Evolutionary conservation across 2,329 filamentous ascomycete genomes (phyloP).

Genomic region (Xenoacremonium recifei): DNA sequence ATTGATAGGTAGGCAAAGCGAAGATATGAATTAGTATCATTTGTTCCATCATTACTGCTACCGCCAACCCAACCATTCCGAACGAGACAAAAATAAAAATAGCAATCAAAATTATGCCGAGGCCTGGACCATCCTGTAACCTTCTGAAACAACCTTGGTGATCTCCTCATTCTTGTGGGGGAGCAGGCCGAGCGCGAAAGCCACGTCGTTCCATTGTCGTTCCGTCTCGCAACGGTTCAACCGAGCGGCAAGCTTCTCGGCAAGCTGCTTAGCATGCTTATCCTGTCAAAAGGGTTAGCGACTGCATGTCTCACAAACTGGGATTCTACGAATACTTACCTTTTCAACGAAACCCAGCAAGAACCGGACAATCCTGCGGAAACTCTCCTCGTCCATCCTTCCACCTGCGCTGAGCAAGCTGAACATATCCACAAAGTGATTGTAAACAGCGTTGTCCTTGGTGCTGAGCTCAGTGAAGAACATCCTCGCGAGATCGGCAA

Average conservation of each 20-base stretch:
- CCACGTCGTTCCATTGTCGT: conserved; percentile 95
- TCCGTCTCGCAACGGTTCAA: conserved; percentile 85
- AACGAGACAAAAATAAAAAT: too few species aligned
- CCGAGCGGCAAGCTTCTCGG: conserved; percentile 87
- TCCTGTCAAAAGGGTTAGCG: conserved; percentile 56
- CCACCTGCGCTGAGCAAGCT: conserved; percentile 82
- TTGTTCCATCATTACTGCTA: too few species aligned
- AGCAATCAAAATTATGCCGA: conserved; percentile 52
- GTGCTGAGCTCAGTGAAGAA: conserved; percentile 98
- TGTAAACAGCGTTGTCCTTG: conserved; percentile 98
- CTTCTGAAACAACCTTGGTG: conserved; percentile 69
- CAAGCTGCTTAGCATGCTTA: conserved; percentile 92
- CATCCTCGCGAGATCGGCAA: conserved; percentile 92
- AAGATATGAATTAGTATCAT: too few species aligned
- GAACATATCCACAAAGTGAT: conserved; percentile 99
- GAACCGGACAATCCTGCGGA: conserved; percentile 87
- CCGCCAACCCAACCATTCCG: too few species aligned
- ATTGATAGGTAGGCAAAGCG: too few species aligned
- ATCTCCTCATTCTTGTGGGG: conserved; percentile 95
- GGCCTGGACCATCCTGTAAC: conserved; percentile 70
- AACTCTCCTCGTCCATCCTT: conserved; percentile 77
- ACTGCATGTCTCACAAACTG: conserved; percentile 9
- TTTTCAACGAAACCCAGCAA: conserved; percentile 96
- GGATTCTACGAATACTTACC: conserved; percentile 49
- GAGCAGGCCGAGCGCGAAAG: conserved; percentile 83